These are phyloP conservation scores for Nigrograna mackinnonii DNA, from an alignment of 2,329 filamentous ascomycete genomes.

Conservation along the genomic window DNA sequence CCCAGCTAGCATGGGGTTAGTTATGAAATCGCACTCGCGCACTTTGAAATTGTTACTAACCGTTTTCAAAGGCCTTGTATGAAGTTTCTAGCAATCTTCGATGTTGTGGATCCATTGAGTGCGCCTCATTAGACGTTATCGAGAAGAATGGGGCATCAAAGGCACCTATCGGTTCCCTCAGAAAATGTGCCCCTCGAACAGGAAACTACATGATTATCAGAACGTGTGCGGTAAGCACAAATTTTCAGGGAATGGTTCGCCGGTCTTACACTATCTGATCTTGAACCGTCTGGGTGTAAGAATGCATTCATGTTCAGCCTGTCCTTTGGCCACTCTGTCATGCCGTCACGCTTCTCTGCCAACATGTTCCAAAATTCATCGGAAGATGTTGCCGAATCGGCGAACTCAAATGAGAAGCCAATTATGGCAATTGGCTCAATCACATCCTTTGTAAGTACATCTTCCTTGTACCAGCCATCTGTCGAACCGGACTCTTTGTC, in stretches of 20 bases:
- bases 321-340: constrained; percentile 18
- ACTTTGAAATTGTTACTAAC: too few relatives aligned
- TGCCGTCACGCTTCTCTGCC: constrained; percentile 11
- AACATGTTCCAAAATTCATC: constrained; percentile 26
- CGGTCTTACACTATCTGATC: too few relatives aligned
- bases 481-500: too few relatives aligned
- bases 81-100: constrained; percentile 16
- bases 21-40: too few relatives aligned
- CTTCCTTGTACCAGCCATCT: too few relatives aligned
- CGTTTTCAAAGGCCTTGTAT: constrained; percentile 22
- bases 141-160: constrained; percentile 18
- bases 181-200: constrained; percentile 7
- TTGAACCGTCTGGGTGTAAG: too few relatives aligned
- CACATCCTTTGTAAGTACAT: too few relatives aligned
- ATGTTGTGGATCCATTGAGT: constrained; percentile 19
- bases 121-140: constrained; percentile 8
- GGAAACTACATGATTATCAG: not conserved
- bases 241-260: too few relatives aligned
- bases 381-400: constrained; percentile 14
- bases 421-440: constrained; percentile 41
- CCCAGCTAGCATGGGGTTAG: not conserved
- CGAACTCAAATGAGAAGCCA: constrained; percentile 34
- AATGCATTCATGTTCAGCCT: constrained; percentile 21
- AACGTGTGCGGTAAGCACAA: too few relatives aligned
- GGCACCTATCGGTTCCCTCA: constrained; percentile 6